Evolutionary conservation across 2,329 filamentous ascomycete species (phyloP).

Genomic region (Aphanocladium album): DNA sequence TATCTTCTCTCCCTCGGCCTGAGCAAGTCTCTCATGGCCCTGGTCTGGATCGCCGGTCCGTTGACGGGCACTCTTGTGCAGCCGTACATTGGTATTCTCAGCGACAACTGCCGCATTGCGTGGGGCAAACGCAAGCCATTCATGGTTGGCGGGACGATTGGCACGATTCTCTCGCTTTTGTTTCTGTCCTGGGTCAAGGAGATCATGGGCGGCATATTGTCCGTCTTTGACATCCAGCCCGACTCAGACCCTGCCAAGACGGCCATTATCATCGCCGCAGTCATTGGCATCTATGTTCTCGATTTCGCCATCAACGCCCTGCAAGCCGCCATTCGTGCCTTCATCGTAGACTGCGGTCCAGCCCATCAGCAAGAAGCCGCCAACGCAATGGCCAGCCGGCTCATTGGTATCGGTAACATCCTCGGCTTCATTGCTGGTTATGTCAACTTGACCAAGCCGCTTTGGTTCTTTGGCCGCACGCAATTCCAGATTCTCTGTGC

Average conservation of each 20-base stretch:
- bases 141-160: conserved; percentile 64
- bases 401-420: conserved; percentile 85
- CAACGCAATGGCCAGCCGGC: conserved; percentile 88
- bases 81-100: conserved; percentile 76
- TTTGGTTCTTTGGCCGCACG: conserved; percentile 77
- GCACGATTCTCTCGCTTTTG: conserved; percentile 63
- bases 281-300: conserved; percentile 81
- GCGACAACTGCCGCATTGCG: conserved; percentile 67
- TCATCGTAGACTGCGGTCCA: conserved; percentile 89
- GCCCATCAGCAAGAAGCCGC: conserved; percentile 89
- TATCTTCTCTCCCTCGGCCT: conserved; percentile 75
- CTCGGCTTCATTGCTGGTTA: conserved; percentile 85
- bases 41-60: conserved; percentile 81
- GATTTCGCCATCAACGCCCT: conserved; percentile 97
- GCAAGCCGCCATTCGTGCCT: conserved; percentile 85
- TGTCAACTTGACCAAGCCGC: conserved; percentile 65
- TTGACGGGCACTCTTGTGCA: conserved; percentile 74
- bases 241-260: conserved; percentile 60
- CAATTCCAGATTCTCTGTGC: conserved; percentile 93
- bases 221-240: conserved; percentile 65
- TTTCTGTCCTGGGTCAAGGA: conserved; percentile 70
- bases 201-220: conserved; percentile 61
- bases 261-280: conserved; percentile 70
- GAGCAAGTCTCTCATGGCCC: conserved; percentile 75
- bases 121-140: conserved; percentile 82